Evolutionary conservation across 305 asterid species (phyloP), one percentile per base, ranked within the genome.

Genomic region (Ruellia speciosa): DNA sequence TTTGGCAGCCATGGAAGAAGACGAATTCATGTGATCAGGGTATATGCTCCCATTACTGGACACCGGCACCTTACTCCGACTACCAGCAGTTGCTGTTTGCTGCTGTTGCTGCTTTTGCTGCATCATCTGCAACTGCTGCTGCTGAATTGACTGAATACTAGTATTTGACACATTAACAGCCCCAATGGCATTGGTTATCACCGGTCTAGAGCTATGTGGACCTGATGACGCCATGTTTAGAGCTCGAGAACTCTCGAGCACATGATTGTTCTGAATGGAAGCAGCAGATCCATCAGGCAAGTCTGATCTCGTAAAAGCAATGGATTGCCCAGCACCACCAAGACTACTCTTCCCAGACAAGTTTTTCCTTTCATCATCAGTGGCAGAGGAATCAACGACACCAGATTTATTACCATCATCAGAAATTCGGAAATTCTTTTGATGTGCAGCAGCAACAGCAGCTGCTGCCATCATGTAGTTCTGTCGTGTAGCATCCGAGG

Each of bases 241-340:
- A 49, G 70, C 31, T 35, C 75, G 66, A 0, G 78, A 69, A 60
- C 78, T 72, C 61, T 76, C 78, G 5, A 69, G 58, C 61, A 66
- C 79, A 14, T 15, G 46, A 62, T 59, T 83, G 5, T 70, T 74
- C 52, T 72, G 72, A 39, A 69, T 58, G 15, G 80, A 56, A 18
- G 83, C 43, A 9, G 45, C 81, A 35, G 81, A 57, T 18, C 71
- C 74, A 66, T 81, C 94, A 0, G 75, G 41, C 39, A 74, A 45
- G 14, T 88, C 96, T 6, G 88, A 63, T 65, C 94, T 69, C 0
- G 94, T 58, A 64, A 86, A 88, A 8, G 88, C 92, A 59, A 88
- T 81, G 18, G 97, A 88, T 53, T 84, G 92, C 35, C 85, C 77
- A 7, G 51, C 76, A 50, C 52, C 74, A 16, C 66, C 72, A 15